Percentiles rank a stretch among this genome's conserved stretches.
phyloP scores from a whole-genome alignment of 257 asterid genomes.

The Apocynum venetum region DNA sequence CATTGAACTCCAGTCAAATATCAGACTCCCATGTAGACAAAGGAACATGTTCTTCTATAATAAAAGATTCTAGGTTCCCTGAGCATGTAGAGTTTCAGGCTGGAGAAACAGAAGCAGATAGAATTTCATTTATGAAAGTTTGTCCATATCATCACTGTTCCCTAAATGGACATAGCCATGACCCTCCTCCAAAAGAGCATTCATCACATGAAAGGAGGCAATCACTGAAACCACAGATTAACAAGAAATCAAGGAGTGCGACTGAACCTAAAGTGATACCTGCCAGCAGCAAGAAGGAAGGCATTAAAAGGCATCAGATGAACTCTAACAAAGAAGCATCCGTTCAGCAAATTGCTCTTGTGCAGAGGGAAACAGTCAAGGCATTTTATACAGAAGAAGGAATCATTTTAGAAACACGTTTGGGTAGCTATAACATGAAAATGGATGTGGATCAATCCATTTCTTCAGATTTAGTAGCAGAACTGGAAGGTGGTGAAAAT shows the following conservation, averaged over 20 bases:
- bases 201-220: constrained; percentile 35
- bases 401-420: constrained; percentile 25
- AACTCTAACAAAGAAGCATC: constrained; percentile 21
- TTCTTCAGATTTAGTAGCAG: neutral
- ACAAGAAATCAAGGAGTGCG: constrained; percentile 24
- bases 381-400: constrained; percentile 29
- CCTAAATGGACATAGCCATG: constrained; percentile 61
- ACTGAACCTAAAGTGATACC: constrained; percentile 18
- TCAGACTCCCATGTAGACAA: constrained; percentile 36
- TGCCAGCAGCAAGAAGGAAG: constrained; percentile 29
- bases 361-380: constrained; percentile 14
- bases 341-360: constrained; percentile 24
- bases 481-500: neutral
- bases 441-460: constrained; percentile 14
- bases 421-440: constrained; percentile 31
- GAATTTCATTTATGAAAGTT: constrained; percentile 39
- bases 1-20: constrained; percentile 21
- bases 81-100: constrained; percentile 33
- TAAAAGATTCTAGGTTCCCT: constrained; percentile 63
- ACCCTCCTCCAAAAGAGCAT: constrained; percentile 37
- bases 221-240: constrained; percentile 41
- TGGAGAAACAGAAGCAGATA: constrained; percentile 34
- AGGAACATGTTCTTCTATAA: constrained; percentile 74
- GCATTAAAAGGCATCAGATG: constrained; percentile 19
- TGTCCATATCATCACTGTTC: constrained; percentile 93